Base-by-base conservation (phyloP, 306 rosid species). In the Quercus aquifolioides region DNA sequence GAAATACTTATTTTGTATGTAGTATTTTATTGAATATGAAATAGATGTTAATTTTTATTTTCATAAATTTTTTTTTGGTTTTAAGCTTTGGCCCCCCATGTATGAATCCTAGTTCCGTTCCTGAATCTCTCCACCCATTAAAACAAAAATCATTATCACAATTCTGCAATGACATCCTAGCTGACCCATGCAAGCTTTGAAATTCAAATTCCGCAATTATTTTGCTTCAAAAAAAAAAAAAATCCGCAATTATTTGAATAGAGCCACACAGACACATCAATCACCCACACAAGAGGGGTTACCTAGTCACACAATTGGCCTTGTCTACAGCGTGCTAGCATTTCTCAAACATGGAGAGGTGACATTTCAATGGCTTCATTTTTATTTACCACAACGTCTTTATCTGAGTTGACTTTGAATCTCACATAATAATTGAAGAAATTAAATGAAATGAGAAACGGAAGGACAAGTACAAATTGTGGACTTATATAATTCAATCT, bases 391-490 rank as follows among this genome's bases (percentile, higher is more conserved):
- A 21, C 31, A 71, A 71, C 70, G 83, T 83, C 83, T 7, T 71
- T 79, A 20, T 84, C 84, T 74, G 76, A 72, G 84, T 79, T 76
- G 87, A 84, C 87, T 84, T 84, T 64, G 76, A 71, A 84, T 81
- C 72, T 82, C 58, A 33, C 41, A 74, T 75, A 81, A 60, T 76
- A 26, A 69, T 74, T 75, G 79, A 30, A 62, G 1, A 75, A 56
- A 65, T 54, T 71, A 76, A 81, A 72, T 23, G 55, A 65, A 74
- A 64, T 64, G 71, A 43, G 55, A 79, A 69, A 28, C 21, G 5
- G 55, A 78, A 58, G 78, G 76, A 57, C 70, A 14, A 10, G 54
- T 58, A 62, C 26, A 28, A 59, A 73, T 77, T 55, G 76, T 76
- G 77, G 59, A 78, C 78, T 59, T 11, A 77, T 78, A 77, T 79